Evolutionary conservation across 2,329 filamentous ascomycete genomes (phyloP).

Genomic region (Chalara sp.): DNA sequence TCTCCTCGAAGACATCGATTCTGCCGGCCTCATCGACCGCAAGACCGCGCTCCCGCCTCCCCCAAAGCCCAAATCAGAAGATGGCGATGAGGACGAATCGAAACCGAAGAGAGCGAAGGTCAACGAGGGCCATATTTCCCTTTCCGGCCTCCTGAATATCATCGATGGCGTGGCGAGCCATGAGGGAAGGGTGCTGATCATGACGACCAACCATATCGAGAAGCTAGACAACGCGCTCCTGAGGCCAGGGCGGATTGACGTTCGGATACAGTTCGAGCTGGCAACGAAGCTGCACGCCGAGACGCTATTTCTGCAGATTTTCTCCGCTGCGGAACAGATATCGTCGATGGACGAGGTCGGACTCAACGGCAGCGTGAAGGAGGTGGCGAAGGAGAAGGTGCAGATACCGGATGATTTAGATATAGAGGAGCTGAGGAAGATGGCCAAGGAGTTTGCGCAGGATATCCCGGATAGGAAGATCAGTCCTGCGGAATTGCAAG

Average conservation of each 20-base stretch:
- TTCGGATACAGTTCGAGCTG: conserved; percentile 83
- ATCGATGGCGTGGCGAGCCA: conserved; percentile 84
- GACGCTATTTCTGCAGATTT: conserved; percentile 43
- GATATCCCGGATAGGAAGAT: not conserved
- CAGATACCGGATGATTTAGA: not conserved
- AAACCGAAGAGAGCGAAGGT: conserved; percentile 40
- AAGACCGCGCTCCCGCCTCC: too few relatives aligned
- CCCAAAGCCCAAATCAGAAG: not conserved
- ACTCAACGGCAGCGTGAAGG: too few relatives aligned
- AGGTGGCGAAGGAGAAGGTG: too few relatives aligned
- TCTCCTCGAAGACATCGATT: conserved; percentile 48
- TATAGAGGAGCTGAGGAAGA: not conserved
- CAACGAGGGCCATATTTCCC: conserved; percentile 36
- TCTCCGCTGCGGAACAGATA: conserved; percentile 26
- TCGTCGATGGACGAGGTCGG: not conserved
- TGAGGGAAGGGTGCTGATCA: conserved; percentile 88
- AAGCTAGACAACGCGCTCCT: conserved; percentile 87
- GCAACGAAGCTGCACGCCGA: conserved; percentile 44
- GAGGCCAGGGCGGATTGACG: conserved; percentile 82
- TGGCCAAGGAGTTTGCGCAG: not conserved
- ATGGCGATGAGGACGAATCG: conserved; percentile 21
- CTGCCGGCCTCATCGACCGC: conserved; percentile 21
- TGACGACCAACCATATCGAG: conserved; percentile 95
- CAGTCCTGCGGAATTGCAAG: not conserved
- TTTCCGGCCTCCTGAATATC: conserved; percentile 79